Conservation (phyloP, 2,329 filamentous ascomycete genomes). For the Trichoderma hamatum region DNA sequence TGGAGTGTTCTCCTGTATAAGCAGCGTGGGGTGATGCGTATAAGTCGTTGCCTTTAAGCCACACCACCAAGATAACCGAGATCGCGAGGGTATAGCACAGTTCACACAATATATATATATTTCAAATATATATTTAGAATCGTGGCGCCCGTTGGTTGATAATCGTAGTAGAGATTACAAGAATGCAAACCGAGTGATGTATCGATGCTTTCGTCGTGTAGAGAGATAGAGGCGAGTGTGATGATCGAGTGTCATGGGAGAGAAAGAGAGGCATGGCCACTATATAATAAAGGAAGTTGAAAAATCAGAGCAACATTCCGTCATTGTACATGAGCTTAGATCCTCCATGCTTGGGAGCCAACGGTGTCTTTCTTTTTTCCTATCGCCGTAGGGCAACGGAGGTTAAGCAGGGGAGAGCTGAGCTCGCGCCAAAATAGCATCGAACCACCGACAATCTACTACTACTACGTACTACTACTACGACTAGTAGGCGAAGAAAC, state of each 20-base stretch:
- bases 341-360: background rate
- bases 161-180: background rate
- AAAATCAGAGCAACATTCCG: background rate
- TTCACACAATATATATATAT: background rate
- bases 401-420: too few species aligned
- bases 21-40: background rate
- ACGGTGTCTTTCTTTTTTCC: background rate
- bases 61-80: constrained; percentile 4
- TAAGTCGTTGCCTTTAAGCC: background rate
- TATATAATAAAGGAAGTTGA: background rate
- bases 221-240: background rate
- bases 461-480: too few species aligned
- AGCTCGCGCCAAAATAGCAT: background rate
- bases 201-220: background rate
- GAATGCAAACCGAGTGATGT: background rate
- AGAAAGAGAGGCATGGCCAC: background rate
- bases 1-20: background rate
- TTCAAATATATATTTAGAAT: background rate
- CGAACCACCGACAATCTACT: background rate
- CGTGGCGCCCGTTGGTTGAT: background rate
- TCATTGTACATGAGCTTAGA: constrained; percentile 12
- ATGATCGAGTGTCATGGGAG: background rate
- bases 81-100: background rate
- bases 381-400: background rate
- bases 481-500: too few species aligned